Base-by-base conservation (phyloP, 345 rosid species). In the Durio zibethinus region DNA sequence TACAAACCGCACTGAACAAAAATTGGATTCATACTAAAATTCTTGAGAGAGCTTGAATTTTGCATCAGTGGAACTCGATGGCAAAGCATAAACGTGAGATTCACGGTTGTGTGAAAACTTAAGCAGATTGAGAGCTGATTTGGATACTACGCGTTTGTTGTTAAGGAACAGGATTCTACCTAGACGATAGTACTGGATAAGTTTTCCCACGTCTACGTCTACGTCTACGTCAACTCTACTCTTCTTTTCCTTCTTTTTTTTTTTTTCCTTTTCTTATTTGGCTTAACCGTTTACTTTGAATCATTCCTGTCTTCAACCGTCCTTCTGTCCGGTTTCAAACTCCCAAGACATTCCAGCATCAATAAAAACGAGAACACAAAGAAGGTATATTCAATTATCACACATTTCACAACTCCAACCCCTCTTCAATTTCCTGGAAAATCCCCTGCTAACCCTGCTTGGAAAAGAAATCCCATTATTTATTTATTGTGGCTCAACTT, bases 271-370 rank as follows among this genome's bases (percentile, higher is more conserved):
- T 33, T 29, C 60, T 48, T 48, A 23, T 35, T 75, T 75, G 56
- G 56, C 47, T 31, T 60, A 16, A 80, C 74, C 82, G 86, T 82
- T 82, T 83, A 76, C 85, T 80, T 83, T 77, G 84, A 82, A 78
- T 61, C 50, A 35, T 77, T 81, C 82, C 23, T 23, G 60, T 15
- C 4, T 62, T 29, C 16, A 57, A 76, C 78, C 43, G 45, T 69
- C 62, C 40, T 33, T 7, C 38, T 62, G 68, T 50, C 23, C 25
- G 62, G 40, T 71, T 76, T 72, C 74, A 33, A 74, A 72, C 45
- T 25, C 31, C 42, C 75, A 62, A 23, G n/a, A 63, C 36, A 23
- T 18, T 29, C 74, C 74, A 70, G 25, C 42, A 70, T 15, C 21
- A 10, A 66, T 36, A 14, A 23, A 25, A 8, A 16, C n/a, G n/a